phyloP scores from a whole-genome alignment of 305 asterid genomes.

The Ilex paraguariensis region DNA sequence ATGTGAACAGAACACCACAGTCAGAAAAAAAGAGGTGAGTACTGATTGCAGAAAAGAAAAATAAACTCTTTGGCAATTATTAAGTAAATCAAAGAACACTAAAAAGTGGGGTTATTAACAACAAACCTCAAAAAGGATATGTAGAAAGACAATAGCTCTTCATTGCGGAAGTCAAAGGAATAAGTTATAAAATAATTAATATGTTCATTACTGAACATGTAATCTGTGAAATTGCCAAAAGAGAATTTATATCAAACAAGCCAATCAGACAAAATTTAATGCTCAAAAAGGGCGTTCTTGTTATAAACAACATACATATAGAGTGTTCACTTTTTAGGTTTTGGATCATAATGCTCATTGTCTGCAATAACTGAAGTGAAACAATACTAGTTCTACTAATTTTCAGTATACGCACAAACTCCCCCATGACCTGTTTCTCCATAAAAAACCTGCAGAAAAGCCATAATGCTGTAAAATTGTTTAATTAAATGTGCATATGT shows the following conservation, averaged over 20 bases:
- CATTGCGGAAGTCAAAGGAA: constrained; percentile 91
- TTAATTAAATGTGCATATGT: background rate
- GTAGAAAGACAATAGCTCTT: constrained; percentile 94
- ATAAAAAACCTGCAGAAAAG: constrained; percentile 68
- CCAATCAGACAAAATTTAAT: constrained; percentile 1
- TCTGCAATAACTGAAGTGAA: constrained; percentile 92
- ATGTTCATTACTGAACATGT: constrained; percentile 96
- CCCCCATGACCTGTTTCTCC: constrained; percentile 99
- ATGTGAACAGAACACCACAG: constrained; percentile 12
- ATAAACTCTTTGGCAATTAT: background rate
- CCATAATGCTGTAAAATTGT: constrained; percentile 17
- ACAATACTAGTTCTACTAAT: constrained; percentile 60
- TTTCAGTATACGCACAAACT: constrained; percentile 83
- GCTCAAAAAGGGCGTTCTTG: constrained; percentile 8
- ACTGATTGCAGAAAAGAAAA: constrained; percentile 7
- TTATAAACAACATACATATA: constrained; percentile 61
- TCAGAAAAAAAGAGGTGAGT: constrained; percentile 19
- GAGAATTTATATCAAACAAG: constrained; percentile 26
- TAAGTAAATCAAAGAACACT: background rate
- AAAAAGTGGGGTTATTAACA: constrained; percentile 12
- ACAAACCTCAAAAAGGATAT: constrained; percentile 90
- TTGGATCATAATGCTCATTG: constrained; percentile 98
- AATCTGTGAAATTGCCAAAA: constrained; percentile 64
- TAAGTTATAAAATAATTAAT: constrained; percentile 82
- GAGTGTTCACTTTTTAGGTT: constrained; percentile 87